A percentile compares a stretch with the other conserved stretches of the same genome.
These are phyloP conservation scores for Rosellinia necatrix DNA, from an alignment of 2,329 filamentous ascomycete genomes.

Conservation along the genomic window DNA sequence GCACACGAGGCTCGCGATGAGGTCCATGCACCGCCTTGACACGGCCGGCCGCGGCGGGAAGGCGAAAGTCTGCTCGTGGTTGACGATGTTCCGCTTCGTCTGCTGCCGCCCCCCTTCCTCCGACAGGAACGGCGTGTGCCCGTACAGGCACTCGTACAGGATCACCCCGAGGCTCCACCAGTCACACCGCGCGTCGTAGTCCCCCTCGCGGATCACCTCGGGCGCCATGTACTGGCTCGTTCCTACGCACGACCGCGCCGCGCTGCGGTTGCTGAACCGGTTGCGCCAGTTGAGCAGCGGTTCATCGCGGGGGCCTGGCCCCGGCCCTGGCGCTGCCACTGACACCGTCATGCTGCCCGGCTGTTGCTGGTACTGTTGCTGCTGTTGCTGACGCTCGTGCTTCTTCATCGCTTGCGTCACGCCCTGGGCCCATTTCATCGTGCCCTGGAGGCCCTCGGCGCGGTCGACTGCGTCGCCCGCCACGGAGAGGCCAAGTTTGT, in stretches of 20 bases:
- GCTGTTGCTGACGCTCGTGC: conserved; percentile 45
- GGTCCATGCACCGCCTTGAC: conserved; percentile 73
- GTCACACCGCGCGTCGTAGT: conserved; percentile 91
- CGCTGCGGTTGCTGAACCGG: conserved; percentile 67
- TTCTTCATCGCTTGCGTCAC: conserved; percentile 46
- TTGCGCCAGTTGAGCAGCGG: conserved; percentile 73
- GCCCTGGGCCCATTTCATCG: conserved; percentile 47
- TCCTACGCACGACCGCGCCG: conserved; percentile 86
- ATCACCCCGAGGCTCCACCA: conserved; percentile 98
- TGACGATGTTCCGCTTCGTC: conserved; percentile 84
- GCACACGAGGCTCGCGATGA: conserved; percentile 73
- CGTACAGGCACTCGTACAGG: conserved; percentile 91
- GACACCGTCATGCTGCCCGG: not conserved
- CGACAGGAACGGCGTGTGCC: conserved; percentile 85
- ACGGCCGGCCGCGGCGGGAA: conserved; percentile 72
- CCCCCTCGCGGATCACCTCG: conserved; percentile 80
- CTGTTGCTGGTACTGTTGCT: too few relatives aligned
- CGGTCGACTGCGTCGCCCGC: conserved; percentile 74
- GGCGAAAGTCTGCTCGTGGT: conserved; percentile 69
- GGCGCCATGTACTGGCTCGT: conserved; percentile 99
- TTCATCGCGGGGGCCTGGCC: conserved; percentile 43
- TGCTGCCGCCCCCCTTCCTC: conserved; percentile 73
- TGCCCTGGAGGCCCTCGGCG: conserved; percentile 43
- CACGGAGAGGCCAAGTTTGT: conserved; percentile 74
- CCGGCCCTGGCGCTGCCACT: too few relatives aligned